These are phyloP conservation scores for Thermoascus crustaceus DNA, from an alignment of 2,329 filamentous ascomycete genomes.

Conservation along the genomic window DNA sequence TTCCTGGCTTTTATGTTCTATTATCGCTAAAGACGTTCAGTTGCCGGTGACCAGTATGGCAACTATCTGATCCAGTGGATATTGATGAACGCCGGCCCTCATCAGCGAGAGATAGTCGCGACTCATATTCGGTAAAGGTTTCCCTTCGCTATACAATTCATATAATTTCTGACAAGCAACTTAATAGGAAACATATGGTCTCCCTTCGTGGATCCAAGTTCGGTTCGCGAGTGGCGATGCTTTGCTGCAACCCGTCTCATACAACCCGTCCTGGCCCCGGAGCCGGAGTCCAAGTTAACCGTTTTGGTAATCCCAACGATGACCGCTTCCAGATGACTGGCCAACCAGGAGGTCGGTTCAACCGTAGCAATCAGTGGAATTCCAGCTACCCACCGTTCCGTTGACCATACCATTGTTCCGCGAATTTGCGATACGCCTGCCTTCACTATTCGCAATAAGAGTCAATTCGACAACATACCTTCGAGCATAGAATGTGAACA, in stretches of 20 bases:
- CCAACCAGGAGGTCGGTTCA: conserved; percentile 29
- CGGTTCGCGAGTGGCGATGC: conserved; percentile 95
- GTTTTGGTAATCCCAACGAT: conserved; percentile 46
- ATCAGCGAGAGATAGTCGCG: conserved; percentile 88
- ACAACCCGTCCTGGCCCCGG: conserved; percentile 83
- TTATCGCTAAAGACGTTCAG: conserved; percentile 23
- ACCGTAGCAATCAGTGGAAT: conserved; percentile 30
- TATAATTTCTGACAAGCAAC: conserved; percentile 8
- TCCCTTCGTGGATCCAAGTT: conserved; percentile 97
- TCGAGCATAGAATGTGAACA: not conserved
- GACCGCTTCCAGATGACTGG: conserved; percentile 31
- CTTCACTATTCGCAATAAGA: not conserved
- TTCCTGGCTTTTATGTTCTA: not conserved
- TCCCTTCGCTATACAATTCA: conserved; percentile 1
- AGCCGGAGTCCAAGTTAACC: conserved; percentile 57
- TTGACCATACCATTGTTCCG: conserved; percentile 13
- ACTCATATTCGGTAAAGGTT: conserved; percentile 65
- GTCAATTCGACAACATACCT: not conserved
- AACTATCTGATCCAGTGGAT: conserved; percentile 99
- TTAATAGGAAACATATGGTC: conserved; percentile 86
- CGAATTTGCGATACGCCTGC: too few relatives aligned
- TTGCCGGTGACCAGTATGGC: conserved; percentile 96
- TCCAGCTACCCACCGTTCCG: conserved; percentile 30
- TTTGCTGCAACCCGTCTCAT: conserved; percentile 90
- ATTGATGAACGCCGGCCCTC: conserved; percentile 73